These are phyloP conservation scores for Sporothrix globosa DNA, from an alignment of 2,329 filamentous ascomycete species.

Conservation along the genomic window DNA sequence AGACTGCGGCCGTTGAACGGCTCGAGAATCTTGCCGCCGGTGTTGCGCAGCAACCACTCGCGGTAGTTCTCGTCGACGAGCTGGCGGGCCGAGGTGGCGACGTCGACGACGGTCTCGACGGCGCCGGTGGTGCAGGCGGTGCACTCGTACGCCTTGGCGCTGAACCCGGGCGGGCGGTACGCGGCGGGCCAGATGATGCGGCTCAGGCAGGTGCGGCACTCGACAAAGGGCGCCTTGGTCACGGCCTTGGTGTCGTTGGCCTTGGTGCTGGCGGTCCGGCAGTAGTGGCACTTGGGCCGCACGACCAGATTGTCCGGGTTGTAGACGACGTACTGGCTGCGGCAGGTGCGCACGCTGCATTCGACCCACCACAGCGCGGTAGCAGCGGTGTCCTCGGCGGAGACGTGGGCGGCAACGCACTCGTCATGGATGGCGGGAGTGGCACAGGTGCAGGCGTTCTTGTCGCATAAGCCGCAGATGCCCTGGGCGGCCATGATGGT, in stretches of 20 bases:
- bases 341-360: conserved; percentile 49
- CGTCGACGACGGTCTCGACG: conserved; percentile 45
- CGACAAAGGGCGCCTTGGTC: conserved; percentile 46
- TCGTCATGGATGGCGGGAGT: conserved; percentile 38
- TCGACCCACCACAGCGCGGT: conserved; percentile 52
- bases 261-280: conserved; percentile 42
- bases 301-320: conserved; percentile 47
- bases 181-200: conserved; percentile 52
- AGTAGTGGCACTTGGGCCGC: conserved; percentile 55
- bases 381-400: conserved; percentile 40
- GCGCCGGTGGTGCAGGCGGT: conserved; percentile 46
- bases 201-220: conserved; percentile 52
- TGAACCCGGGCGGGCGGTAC: conserved; percentile 47
- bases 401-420: conserved; percentile 41
- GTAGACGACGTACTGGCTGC: conserved; percentile 57
- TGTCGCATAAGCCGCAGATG: conserved; percentile 50
- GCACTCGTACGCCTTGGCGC: conserved; percentile 46
- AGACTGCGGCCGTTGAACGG: conserved; percentile 45
- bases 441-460: conserved; percentile 34
- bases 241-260: conserved; percentile 26
- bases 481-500: conserved; percentile 50
- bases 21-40: conserved; percentile 42
- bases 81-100: conserved; percentile 45
- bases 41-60: conserved; percentile 51
- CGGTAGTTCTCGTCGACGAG: conserved; percentile 49